Evolutionary conservation across 345 rosid species (phyloP), one percentile per base, ranked within the genome.

Genomic region (Hypericum perforatum): DNA sequence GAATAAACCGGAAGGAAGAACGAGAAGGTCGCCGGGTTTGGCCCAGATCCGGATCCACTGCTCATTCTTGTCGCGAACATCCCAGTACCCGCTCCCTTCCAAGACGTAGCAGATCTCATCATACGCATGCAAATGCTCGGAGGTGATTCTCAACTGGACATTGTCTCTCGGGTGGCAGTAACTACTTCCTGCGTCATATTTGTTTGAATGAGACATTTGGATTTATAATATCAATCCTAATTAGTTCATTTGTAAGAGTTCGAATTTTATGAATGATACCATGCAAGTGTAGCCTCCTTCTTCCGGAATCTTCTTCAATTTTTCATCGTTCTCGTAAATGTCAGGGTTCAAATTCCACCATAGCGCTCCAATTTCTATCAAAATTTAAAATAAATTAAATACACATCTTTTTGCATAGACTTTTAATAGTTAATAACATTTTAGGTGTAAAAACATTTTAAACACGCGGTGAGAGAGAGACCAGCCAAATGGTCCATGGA

Each of bases 21-120:
- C 68, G 43, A 86, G 80, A 48, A 89, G 94, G 70, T 90, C 89
- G 0, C 95, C 95, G 0, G 85, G 69, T 72, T 69, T 77, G 94
- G 82, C 76, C 85, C 78, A 78, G 49, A 85, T 80, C 49, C 94
- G 76, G 22, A 86, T 81, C 97, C 95, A 86, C 14, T 64, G 63
- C 47, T 86, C 95, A 47, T 70, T 69, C 58, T 77, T 80, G 78
- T 84, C 94, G 9, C 94, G 76, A 55, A 86, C 85, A 70, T 90
- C 94, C 53, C 86, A 90, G 63, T 90, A 90, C 9, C 89, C 97
- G 54, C 89, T 80, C 45, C 97, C 97, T 9, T 70, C 76, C 41
- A 86, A 49, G 77, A 87, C 86, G 72, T 89, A 86, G 52, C 95
- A 88, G 39, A 89, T 86, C 78, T 89, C 97, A 60, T 86, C 94